phyloP scores from a whole-genome alignment of 371 early-diverging fungal species.

The Mortierella sp. region DNA sequence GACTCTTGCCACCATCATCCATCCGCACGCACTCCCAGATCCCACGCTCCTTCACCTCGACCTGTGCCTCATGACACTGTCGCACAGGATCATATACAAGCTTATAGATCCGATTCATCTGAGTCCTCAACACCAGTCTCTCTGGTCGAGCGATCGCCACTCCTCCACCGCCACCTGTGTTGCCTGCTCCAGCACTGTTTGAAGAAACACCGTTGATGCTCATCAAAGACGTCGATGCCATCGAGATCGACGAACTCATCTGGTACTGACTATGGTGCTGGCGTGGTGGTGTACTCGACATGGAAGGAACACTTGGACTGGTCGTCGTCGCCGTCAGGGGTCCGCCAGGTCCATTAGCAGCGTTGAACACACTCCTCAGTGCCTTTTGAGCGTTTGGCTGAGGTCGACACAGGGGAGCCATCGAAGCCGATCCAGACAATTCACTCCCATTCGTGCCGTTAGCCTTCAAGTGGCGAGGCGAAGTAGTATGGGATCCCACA shows the following conservation, averaged over 20 bases:
- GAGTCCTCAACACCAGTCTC: constrained; percentile 45
- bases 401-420: constrained; percentile 13
- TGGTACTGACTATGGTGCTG: constrained; percentile 4
- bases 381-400: neutral
- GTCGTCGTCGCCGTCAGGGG: neutral
- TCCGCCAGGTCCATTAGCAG: neutral
- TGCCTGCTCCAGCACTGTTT: neutral
- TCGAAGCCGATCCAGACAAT: constrained; percentile 6
- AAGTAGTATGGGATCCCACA: neutral
- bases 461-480: constrained; percentile 13
- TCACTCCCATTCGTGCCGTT: neutral
- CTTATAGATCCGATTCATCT: constrained; percentile 48
- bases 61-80: constrained; percentile 52
- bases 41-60: constrained; percentile 52
- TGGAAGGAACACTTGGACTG: neutral
- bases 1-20: constrained; percentile 53
- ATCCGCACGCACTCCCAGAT: constrained; percentile 57
- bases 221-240: constrained; percentile 25
- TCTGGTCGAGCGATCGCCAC: constrained; percentile 27
- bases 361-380: neutral
- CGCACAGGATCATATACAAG: constrained; percentile 42
- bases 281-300: neutral
- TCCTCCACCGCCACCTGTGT: constrained; percentile 2
- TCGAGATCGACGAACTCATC: constrained; percentile 19
- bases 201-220: neutral